phyloP scores from a whole-genome alignment of 371 early-diverging fungal species.

The Mortierella sp. region DNA sequence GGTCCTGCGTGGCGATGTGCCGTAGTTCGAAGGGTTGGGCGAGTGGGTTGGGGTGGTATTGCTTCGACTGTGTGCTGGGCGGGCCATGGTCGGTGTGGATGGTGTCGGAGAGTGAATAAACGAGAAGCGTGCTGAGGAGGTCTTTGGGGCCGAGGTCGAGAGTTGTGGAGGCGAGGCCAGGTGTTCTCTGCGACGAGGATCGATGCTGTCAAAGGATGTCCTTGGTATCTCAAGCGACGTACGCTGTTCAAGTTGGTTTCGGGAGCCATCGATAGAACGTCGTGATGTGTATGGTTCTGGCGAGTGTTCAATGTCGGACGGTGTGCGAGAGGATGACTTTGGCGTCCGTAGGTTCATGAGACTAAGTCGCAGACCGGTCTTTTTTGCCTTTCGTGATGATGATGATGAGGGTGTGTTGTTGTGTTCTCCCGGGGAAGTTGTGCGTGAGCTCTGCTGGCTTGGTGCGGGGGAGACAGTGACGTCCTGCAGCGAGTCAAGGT shows the following conservation, averaged over 20 bases:
- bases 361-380: slow-evolving; percentile 40
- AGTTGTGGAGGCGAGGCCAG: slow-evolving; percentile 30
- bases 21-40: slow-evolving; percentile 26
- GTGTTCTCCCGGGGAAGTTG: slow-evolving; percentile 36
- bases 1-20: slow-evolving; percentile 39
- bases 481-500: slow-evolving; percentile 41
- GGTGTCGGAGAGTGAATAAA: slow-evolving; percentile 51
- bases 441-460: slow-evolving; percentile 44
- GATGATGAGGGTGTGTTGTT: slow-evolving; percentile 14
- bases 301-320: slow-evolving; percentile 30
- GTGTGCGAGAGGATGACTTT: slow-evolving; percentile 16
- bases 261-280: slow-evolving; percentile 32
- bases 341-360: slow-evolving; percentile 45
- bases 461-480: slow-evolving; percentile 31
- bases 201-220: slow-evolving; percentile 35
- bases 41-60: slow-evolving; percentile 42
- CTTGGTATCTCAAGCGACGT: slow-evolving; percentile 31
- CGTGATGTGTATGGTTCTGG: slow-evolving; percentile 18
- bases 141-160: slow-evolving; percentile 43
- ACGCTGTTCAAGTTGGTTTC: slow-evolving; percentile 15
- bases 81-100: slow-evolving; percentile 39
- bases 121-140: slow-evolving; percentile 40
- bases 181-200: slow-evolving; percentile 38
- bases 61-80: slow-evolving; percentile 42
- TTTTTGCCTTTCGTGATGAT: slow-evolving; percentile 25